phyloP scores from a whole-genome alignment of 2,329 filamentous ascomycete species.

The Paraphaeosphaeria sporulosa region DNA sequence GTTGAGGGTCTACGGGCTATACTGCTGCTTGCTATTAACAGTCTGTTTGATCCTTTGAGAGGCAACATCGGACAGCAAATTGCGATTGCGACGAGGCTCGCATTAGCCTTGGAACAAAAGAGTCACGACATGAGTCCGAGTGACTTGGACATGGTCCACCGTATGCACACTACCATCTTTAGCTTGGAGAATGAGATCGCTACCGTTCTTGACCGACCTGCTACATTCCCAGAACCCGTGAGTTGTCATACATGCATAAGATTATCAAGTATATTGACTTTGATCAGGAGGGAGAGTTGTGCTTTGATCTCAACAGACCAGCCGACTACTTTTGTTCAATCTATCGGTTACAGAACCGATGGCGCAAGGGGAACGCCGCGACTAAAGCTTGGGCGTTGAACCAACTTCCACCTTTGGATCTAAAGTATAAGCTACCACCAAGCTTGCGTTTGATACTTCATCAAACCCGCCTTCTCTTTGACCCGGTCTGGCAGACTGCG shows the following conservation, averaged over 20 bases:
- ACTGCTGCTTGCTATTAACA: slow-evolving; percentile 45
- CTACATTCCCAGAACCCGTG: slow-evolving; percentile 47
- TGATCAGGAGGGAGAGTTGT: slow-evolving; percentile 34
- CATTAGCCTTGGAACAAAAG: slow-evolving; percentile 40
- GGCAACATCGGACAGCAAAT: slow-evolving; percentile 48
- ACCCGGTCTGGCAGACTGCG: slow-evolving; percentile 43
- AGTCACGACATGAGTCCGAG: slow-evolving; percentile 33
- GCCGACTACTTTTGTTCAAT: slow-evolving; percentile 45
- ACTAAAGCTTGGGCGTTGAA: slow-evolving; percentile 31
- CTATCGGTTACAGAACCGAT: slow-evolving; percentile 45
- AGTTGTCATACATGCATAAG: neutral
- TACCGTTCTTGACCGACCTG: slow-evolving; percentile 44
- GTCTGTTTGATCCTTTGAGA: slow-evolving; percentile 44
- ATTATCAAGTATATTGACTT: slow-evolving; percentile 18
- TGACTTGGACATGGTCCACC: slow-evolving; percentile 32
- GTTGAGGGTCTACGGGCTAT: slow-evolving; percentile 43
- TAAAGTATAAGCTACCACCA: slow-evolving; percentile 33
- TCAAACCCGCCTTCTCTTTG: slow-evolving; percentile 42
- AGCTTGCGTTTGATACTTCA: slow-evolving; percentile 40
- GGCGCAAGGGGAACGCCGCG: slow-evolving; percentile 39
- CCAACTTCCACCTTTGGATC: slow-evolving; percentile 36
- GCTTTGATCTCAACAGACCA: slow-evolving; percentile 37
- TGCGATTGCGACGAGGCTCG: slow-evolving; percentile 44
- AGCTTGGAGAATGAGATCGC: slow-evolving; percentile 47
- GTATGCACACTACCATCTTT: slow-evolving; percentile 47